These are phyloP conservation scores for Fusarium tupiense DNA, from an alignment of 2,329 filamentous ascomycete species.

Conservation along the genomic window DNA sequence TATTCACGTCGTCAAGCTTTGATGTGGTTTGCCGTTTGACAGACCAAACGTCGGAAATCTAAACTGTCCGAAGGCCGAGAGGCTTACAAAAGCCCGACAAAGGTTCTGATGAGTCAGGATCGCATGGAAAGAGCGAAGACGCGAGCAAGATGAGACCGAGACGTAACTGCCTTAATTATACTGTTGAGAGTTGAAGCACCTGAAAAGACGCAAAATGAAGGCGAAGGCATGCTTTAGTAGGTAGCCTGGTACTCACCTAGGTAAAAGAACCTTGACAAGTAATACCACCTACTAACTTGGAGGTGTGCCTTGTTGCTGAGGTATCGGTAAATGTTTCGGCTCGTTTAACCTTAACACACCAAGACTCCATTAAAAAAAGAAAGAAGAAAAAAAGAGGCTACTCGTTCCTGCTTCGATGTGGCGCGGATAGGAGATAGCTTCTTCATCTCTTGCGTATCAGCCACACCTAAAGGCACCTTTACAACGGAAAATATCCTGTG, in stretches of 20 bases:
- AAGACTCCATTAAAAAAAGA: not conserved
- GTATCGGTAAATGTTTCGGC: not conserved
- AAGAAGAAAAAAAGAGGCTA: not conserved
- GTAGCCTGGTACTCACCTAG: not conserved
- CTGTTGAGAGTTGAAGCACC: not conserved
- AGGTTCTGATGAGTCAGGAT: slow-evolving; percentile 33
- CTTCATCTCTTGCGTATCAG: not conserved
- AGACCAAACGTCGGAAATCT: slow-evolving; percentile 30
- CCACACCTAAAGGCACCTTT: not conserved
- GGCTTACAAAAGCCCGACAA: slow-evolving; percentile 33
- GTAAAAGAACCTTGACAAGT: not conserved
- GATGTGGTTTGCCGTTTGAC: slow-evolving; percentile 21
- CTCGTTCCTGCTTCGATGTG: not conserved
- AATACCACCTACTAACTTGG: not conserved
- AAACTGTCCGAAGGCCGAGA: slow-evolving; percentile 40
- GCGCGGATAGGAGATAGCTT: slow-evolving; percentile 1
- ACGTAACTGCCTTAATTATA: not conserved
- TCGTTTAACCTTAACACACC: slow-evolving; percentile 3
- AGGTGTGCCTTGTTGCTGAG: not conserved
- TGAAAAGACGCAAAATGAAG: slow-evolving; percentile 6
- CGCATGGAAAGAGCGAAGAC: not conserved
- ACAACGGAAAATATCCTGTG: not conserved
- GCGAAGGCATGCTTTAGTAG: not conserved
- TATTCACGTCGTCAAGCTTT: slow-evolving; percentile 33
- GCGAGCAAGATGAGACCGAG: slow-evolving; percentile 3